Base-by-base conservation (phyloP, 2,329 filamentous ascomycete species). In the Didymella lethalis region DNA sequence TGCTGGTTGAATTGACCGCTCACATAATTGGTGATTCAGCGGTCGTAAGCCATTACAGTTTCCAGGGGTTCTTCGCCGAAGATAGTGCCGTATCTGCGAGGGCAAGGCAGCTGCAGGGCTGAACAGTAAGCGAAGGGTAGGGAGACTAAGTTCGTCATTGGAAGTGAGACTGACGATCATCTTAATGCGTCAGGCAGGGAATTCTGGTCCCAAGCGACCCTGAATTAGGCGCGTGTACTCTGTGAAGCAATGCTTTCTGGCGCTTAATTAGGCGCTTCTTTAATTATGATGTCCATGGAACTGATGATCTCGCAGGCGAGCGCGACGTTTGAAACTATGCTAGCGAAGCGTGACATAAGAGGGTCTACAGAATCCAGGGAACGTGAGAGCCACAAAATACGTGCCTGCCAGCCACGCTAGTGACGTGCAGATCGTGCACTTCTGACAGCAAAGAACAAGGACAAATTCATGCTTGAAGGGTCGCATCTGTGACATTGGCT, bases 401-500 rank as follows among this genome's bases (percentile, higher is more conserved):
- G 26, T 26, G 18, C 29, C 41, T 28, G 40, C 20, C 31, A 54
- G 32, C 34, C 25, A 32, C 36, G 7, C n/a, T 12, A 45, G 34
- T 31, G 28, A 43, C 48, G 29, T 52, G 56, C 50, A 54, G 41
- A 38, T 50, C 28, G 7, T 23, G 50, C 14, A 23, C 40, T 14
- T 41, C 38, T 41, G 38, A 41, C 8, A 54, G 46, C 40, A 26
- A 48, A n/a, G 38, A 31, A 20, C 14, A n/a, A 16, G 20, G 10
- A 40, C 16, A 41, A 7, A 23, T 20, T 46, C 43, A 5, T n/a
- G 18, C 14, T 25, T 8, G 32, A 18, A 34, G 25, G 5, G 16
- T n/a, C 8, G 14, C 62, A 65, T 61, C 60, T 64, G 61, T 44
- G 40, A 53, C 50, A 45, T 69, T 68, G 69, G 69, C 67, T 72